Evolutionary conservation across 2,329 filamentous ascomycete species (phyloP).

Genomic region (Clonostachys rhizophaga): DNA sequence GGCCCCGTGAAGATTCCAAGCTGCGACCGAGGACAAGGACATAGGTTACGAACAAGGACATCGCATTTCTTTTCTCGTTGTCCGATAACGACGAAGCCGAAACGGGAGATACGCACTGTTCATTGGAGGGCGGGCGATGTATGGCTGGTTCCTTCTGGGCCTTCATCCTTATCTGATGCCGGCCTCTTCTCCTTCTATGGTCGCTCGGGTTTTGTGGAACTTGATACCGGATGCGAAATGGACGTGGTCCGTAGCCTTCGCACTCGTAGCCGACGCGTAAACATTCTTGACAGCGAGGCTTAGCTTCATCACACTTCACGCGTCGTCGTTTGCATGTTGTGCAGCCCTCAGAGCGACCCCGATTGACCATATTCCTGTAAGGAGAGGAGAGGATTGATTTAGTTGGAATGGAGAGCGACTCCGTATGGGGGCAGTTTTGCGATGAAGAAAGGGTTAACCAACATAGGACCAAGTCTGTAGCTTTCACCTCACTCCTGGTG

Average conservation of each 20-base stretch:
- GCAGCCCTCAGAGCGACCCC: neutral
- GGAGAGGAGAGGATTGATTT: too few species aligned
- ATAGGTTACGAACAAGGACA: slow-evolving; percentile 8
- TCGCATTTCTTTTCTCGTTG: neutral
- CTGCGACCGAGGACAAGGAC: slow-evolving; percentile 7
- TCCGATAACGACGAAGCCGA: too few species aligned
- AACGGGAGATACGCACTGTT: neutral
- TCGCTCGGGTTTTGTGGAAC: too few species aligned
- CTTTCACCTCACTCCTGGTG: too few species aligned
- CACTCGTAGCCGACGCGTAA: neutral
- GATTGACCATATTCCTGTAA: neutral
- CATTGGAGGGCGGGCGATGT: neutral
- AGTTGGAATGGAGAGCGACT: too few species aligned
- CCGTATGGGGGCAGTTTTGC: too few species aligned
- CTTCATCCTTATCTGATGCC: slow-evolving; percentile 4
- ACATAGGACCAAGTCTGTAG: too few species aligned
- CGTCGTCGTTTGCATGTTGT: slow-evolving; percentile 13
- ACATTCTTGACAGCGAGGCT: slow-evolving; percentile 11
- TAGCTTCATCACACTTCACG: slow-evolving; percentile 21
- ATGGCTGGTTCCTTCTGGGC: neutral
- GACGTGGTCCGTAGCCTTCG: neutral
- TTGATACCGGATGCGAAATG: too few species aligned
- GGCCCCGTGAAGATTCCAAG: slow-evolving; percentile 7
- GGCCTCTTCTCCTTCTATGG: slow-evolving; percentile 1
- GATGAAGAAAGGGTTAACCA: too few species aligned